A percentile compares a stretch with the other conserved stretches of the same genome.
These are phyloP conservation scores for Volutella citrinella DNA, from an alignment of 2,329 filamentous ascomycete genomes.

Conservation along the genomic window DNA sequence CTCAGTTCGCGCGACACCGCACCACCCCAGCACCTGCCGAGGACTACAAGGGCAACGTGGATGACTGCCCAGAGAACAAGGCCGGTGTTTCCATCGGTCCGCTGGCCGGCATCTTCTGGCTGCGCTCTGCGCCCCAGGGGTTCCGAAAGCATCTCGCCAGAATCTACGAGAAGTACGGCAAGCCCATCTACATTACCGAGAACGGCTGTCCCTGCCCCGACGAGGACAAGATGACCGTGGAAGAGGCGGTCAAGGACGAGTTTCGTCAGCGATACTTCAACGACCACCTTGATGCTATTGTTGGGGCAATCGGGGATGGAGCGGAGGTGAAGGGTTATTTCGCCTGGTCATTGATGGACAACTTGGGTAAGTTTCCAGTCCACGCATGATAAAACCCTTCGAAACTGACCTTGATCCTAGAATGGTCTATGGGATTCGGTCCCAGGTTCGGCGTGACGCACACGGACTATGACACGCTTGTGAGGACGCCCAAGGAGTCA, in stretches of 20 bases:
- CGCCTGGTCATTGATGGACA: slow-evolving; percentile 18
- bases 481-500: slow-evolving; percentile 16
- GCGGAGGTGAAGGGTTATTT: slow-evolving; percentile 11
- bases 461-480: slow-evolving; percentile 14
- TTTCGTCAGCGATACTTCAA: no score
- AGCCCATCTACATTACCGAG: slow-evolving; percentile 15
- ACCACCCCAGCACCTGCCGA: not conserved
- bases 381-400: no score
- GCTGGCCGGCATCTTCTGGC: slow-evolving; percentile 11
- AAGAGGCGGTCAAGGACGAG: no score
- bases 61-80: slow-evolving; percentile 13
- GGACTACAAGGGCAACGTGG: slow-evolving; percentile 12
- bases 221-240: slow-evolving; percentile 12
- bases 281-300: no score
- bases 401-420: no score
- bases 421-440: slow-evolving; percentile 15
- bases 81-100: slow-evolving; percentile 1
- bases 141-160: slow-evolving; percentile 14
- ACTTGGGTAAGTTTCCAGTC: slow-evolving; percentile 10
- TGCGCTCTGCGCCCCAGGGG: slow-evolving; percentile 14
- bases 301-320: slow-evolving; percentile 8
- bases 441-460: slow-evolving; percentile 14
- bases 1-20: slow-evolving; percentile 10
- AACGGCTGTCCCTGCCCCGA: slow-evolving; percentile 16
- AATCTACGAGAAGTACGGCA: slow-evolving; percentile 10